Conservation (phyloP, 2,329 filamentous ascomycete species). For the Ophiocordyceps camponoti-rufipedis region DNA sequence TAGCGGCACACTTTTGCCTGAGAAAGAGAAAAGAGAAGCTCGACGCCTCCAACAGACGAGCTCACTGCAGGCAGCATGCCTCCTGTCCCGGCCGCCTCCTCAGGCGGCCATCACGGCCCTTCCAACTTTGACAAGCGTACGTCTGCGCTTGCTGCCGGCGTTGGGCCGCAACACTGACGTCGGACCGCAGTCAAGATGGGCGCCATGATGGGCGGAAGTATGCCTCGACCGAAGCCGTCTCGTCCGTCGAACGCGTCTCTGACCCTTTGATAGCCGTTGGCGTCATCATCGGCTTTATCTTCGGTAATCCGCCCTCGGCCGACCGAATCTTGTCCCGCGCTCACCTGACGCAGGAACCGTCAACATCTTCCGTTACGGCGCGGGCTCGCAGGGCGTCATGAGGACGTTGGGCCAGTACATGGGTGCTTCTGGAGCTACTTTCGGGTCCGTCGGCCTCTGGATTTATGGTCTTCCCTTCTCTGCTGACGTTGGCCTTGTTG, state of each 20-base stretch:
- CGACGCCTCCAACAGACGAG: not conserved
- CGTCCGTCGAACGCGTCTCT: conserved; percentile 7
- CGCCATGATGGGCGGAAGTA: conserved; percentile 96
- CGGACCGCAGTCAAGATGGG: conserved; percentile 57
- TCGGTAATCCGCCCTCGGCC: conserved; percentile 40
- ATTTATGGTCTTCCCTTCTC: not conserved
- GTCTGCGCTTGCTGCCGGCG: conserved; percentile 2
- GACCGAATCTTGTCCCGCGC: not conserved
- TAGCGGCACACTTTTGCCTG: not conserved
- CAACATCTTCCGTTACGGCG: conserved; percentile 89
- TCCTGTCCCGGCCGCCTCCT: conserved; percentile 20
- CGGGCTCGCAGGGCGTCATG: conserved; percentile 84
- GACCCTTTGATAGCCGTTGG: conserved; percentile 54
- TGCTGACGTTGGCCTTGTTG: not conserved
- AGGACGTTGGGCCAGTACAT: conserved; percentile 93
- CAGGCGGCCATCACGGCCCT: conserved; percentile 24
- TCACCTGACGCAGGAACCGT: conserved; percentile 48
- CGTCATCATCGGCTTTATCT: conserved; percentile 93
- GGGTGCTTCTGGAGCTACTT: conserved; percentile 84
- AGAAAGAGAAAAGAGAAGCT: not conserved
- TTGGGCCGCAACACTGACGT: conserved; percentile 2
- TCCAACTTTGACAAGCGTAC: conserved; percentile 38
- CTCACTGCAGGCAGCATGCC: conserved; percentile 15
- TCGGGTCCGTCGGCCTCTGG: conserved; percentile 46
- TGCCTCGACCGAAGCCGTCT: conserved; percentile 19